Percentiles rank a stretch among this genome's conserved stretches.
Evolutionary conservation across 1,284 basidiomycete species (phyloP).

Genomic region (Amylostereum areolatum): DNA sequence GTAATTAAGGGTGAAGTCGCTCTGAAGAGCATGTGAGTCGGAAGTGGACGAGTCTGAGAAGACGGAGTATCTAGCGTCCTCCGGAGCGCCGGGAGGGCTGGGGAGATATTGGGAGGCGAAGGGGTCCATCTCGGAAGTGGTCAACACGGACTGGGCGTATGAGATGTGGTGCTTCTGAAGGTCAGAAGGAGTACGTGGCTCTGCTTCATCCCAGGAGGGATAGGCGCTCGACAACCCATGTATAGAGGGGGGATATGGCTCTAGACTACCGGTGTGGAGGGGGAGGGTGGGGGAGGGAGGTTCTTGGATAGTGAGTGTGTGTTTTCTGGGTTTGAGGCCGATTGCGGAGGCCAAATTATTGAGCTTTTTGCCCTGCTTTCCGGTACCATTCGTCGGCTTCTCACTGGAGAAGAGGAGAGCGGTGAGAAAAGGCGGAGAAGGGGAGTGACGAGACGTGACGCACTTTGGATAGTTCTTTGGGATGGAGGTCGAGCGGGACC

Average conservation of each 20-base stretch:
- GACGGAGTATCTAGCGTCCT: conserved; percentile 41
- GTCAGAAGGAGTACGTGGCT: conserved; percentile 50
- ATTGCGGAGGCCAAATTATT: conserved; percentile 54
- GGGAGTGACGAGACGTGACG: background rate
- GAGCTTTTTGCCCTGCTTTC: conserved; percentile 32
- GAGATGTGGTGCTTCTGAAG: conserved; percentile 25
- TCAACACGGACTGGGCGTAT: conserved; percentile 50
- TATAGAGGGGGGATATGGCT: conserved; percentile 14
- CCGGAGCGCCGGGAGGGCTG: conserved; percentile 26
- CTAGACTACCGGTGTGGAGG: conserved; percentile 18
- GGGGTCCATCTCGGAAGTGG: conserved; percentile 56
- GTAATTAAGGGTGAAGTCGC: conserved; percentile 19
- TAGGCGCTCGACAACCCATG: conserved; percentile 19
- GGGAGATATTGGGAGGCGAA: conserved; percentile 48
- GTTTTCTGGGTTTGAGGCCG: conserved; percentile 59
- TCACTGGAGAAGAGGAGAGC: conserved; percentile 4
- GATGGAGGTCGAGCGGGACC: background rate
- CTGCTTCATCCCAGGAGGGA: conserved; percentile 42
- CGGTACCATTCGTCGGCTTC: conserved; percentile 2
- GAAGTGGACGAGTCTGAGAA: conserved; percentile 45
- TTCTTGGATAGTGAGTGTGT: conserved; percentile 46
- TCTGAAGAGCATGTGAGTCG: conserved; percentile 36
- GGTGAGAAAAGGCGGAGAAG: background rate
- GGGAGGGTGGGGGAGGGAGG: conserved; percentile 29
- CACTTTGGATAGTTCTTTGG: background rate